Conservation (phyloP, 495 filamentous ascomycete genomes). For the Penicillium argentinense region DNA sequence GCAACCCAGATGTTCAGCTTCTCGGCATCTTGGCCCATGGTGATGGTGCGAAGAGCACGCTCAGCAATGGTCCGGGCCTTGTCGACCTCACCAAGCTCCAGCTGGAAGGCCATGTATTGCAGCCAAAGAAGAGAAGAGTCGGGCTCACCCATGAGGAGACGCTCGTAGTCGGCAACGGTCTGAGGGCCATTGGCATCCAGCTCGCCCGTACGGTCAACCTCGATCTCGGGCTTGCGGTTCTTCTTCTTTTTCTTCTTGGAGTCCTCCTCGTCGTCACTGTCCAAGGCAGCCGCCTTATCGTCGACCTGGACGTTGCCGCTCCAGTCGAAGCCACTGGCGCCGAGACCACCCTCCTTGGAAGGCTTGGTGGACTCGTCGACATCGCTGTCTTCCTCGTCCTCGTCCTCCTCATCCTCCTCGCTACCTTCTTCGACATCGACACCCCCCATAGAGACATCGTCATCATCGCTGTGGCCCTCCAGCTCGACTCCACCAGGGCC, state of each 20-base stretch:
- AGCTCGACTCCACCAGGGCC: conserved; percentile 44
- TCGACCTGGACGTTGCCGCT: conserved; percentile 57
- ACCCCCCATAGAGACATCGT: conserved; percentile 47
- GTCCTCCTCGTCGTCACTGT: conserved; percentile 51
- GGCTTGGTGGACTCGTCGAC: conserved; percentile 34
- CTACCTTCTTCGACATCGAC: conserved; percentile 48
- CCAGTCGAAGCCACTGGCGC: conserved; percentile 84
- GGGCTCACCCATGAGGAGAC: conserved; percentile 85
- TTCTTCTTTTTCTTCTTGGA: conserved; percentile 73
- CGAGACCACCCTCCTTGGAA: conserved; percentile 57
- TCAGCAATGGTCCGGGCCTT: conserved; percentile 86
- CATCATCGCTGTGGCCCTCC: conserved; percentile 46
- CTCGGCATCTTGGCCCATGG: conserved; percentile 80
- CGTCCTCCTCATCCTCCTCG: conserved; percentile 29
- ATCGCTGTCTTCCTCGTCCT: conserved; percentile 51
- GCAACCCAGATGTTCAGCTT: conserved; percentile 95
- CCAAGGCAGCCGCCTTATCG: conserved; percentile 38
- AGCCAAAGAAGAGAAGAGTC: conserved; percentile 90
- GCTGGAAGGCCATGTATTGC: conserved; percentile 94
- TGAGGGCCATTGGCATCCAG: conserved; percentile 89
- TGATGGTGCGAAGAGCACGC: conserved; percentile 84
- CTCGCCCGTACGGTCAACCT: conserved; percentile 84
- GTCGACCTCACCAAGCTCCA: conserved; percentile 81
- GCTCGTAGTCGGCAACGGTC: conserved; percentile 86
- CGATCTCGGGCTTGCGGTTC: conserved; percentile 72